Conservation (phyloP, 768 basidiomycete species). For the Pulveroboletus sp. region DNA sequence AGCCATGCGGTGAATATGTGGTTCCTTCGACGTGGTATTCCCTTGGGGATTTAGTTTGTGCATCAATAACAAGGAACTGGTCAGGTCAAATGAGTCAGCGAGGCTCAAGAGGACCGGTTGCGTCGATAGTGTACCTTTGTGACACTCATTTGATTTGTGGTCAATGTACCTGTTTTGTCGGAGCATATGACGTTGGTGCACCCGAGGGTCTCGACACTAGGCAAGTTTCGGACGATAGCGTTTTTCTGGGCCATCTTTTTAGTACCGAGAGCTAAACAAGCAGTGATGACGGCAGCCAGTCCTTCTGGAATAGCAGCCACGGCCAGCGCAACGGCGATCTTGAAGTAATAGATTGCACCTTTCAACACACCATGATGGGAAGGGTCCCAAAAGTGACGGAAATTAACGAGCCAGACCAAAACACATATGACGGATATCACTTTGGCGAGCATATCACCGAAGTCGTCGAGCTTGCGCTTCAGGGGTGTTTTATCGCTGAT, state of each 20-base stretch:
- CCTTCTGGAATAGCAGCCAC: slow-evolving; percentile 99
- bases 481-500: slow-evolving; percentile 95
- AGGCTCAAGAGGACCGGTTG: neutral
- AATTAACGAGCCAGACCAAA: slow-evolving; percentile 96
- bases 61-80: slow-evolving; percentile 75
- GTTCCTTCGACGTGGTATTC: slow-evolving; percentile 88
- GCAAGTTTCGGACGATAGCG: slow-evolving; percentile 94
- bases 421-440: slow-evolving; percentile 97
- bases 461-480: slow-evolving; percentile 97
- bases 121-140: slow-evolving; percentile 51
- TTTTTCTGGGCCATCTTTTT: slow-evolving; percentile 99
- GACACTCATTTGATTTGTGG: slow-evolving; percentile 97
- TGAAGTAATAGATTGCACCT: slow-evolving; percentile 98
- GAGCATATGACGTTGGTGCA: slow-evolving; percentile 99
- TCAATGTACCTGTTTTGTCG: slow-evolving; percentile 96
- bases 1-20: slow-evolving; percentile 85
- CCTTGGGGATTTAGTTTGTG: slow-evolving; percentile 42
- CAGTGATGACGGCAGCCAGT: slow-evolving; percentile 96
- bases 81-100: slow-evolving; percentile 3
- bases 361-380: slow-evolving; percentile 86
- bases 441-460: slow-evolving; percentile 95
- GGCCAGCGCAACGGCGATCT: slow-evolving; percentile 98
- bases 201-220: slow-evolving; percentile 94
- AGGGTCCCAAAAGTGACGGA: slow-evolving; percentile 94
- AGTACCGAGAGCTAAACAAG: slow-evolving; percentile 92